Evolutionary conservation across 1,284 basidiomycete genomes (phyloP).

Genomic region (Rhodotorula sp.): DNA sequence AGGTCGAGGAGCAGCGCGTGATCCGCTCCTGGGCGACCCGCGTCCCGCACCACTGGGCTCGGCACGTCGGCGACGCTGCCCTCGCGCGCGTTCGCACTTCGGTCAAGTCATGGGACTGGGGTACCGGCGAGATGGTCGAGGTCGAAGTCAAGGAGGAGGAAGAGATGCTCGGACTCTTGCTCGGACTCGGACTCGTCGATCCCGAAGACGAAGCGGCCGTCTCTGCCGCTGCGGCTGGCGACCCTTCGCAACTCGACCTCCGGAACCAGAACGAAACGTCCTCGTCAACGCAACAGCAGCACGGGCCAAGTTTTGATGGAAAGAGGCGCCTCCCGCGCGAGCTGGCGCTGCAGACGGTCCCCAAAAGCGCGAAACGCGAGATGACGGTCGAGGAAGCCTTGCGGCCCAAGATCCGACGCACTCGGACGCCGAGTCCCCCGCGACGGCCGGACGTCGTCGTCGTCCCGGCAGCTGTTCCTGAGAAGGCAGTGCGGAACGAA

Average conservation of each 20-base stretch:
- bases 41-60: constrained; percentile 34
- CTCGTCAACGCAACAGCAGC: neutral
- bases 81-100: constrained; percentile 25
- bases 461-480: neutral
- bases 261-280: neutral
- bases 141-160: constrained; percentile 32
- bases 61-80: constrained; percentile 24
- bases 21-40: constrained; percentile 27
- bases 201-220: neutral
- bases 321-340: constrained; percentile 1
- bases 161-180: constrained; percentile 28
- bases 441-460: neutral
- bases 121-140: constrained; percentile 28
- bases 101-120: constrained; percentile 30
- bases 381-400: constrained; percentile 32
- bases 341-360: constrained; percentile 25
- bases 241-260: neutral
- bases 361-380: constrained; percentile 28
- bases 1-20: constrained; percentile 33
- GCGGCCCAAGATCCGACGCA: constrained; percentile 13
- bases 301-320: constrained; percentile 5
- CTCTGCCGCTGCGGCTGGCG: neutral
- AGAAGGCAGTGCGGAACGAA: neutral
- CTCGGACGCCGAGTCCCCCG: constrained; percentile 4
- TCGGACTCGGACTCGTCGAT: constrained; percentile 20